These are phyloP conservation scores for Fraxinus cuspidata DNA, from an alignment of 257 asterid species.

Conservation along the genomic window DNA sequence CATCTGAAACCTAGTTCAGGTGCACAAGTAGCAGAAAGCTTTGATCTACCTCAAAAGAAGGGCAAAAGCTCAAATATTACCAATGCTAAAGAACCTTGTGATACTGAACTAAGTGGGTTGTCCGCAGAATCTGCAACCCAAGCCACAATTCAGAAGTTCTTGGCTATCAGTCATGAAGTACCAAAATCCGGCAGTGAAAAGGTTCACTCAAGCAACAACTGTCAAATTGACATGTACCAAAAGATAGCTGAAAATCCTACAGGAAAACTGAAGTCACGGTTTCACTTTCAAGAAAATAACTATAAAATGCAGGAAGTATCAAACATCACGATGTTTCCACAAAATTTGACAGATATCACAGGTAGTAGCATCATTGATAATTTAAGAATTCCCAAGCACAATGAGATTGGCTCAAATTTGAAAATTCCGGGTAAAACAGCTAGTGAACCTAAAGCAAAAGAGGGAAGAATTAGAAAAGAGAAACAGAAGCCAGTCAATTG, in stretches of 20 bases:
- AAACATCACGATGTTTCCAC: constrained; percentile 24
- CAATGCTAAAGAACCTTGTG: constrained; percentile 38
- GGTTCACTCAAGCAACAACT: constrained; percentile 34
- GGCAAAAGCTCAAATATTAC: constrained; percentile 22
- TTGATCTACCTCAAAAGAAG: constrained; percentile 30
- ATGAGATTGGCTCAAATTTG: constrained; percentile 21
- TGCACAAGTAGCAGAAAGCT: constrained; percentile 36
- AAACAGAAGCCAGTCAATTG: constrained; percentile 23
- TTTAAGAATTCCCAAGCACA: constrained; percentile 26
- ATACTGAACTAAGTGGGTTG: constrained; percentile 55
- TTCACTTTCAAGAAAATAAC: constrained; percentile 35
- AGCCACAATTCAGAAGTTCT: constrained; percentile 30
- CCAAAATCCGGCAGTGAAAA: constrained; percentile 40
- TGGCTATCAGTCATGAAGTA: constrained; percentile 29
- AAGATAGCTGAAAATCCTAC: constrained; percentile 32
- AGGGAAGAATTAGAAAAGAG: constrained; percentile 19
- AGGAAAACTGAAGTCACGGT: constrained; percentile 32
- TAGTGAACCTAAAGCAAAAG: constrained; percentile 31
- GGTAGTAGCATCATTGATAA: constrained; percentile 24
- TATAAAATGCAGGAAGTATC: constrained; percentile 39
- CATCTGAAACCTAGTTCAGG: constrained; percentile 28
- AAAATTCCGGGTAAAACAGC: constrained; percentile 22
- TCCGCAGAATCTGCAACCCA: constrained; percentile 63
- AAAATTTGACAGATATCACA: constrained; percentile 20
- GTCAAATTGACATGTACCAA: constrained; percentile 32